Evolutionary conservation across 306 rosid species (phyloP).

Genomic region (Astragalus glycyphyllos): DNA sequence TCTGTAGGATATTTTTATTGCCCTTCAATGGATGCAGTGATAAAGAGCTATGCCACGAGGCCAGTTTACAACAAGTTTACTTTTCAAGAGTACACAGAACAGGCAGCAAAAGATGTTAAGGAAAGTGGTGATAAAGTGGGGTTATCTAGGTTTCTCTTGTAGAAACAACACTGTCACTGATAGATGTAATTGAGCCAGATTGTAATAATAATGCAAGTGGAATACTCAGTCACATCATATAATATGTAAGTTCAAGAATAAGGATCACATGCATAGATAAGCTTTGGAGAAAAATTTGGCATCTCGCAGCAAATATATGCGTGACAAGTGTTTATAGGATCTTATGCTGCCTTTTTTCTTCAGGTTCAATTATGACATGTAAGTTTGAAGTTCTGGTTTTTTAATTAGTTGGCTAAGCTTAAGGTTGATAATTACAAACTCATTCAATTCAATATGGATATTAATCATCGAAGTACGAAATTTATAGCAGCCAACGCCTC

Average conservation of each 20-base stretch:
- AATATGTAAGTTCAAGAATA: too few relatives aligned
- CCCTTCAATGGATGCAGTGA: constrained; percentile 57
- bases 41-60: constrained; percentile 50
- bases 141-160: constrained; percentile 62
- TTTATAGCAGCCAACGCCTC: too few relatives aligned
- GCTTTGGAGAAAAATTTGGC: not conserved
- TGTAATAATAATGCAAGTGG: not conserved
- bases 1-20: constrained; percentile 76
- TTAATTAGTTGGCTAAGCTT: too few relatives aligned
- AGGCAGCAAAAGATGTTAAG: constrained; percentile 58
- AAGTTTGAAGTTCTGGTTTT: too few relatives aligned
- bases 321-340: not conserved
- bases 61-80: constrained; percentile 60
- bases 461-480: too few relatives aligned
- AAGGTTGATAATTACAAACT: too few relatives aligned
- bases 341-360: not conserved
- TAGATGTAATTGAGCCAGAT: not conserved
- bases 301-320: not conserved
- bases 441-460: too few relatives aligned
- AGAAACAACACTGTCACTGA: too few relatives aligned
- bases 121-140: constrained; percentile 79
- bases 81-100: constrained; percentile 58
- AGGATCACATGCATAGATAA: too few relatives aligned
- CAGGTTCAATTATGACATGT: not conserved
- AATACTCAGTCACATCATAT: too few relatives aligned